Percentiles rank a stretch among this genome's conserved stretches.
Evolutionary conservation across 306 rosid species (phyloP).

Genomic region (Coriaria nepalensis): DNA sequence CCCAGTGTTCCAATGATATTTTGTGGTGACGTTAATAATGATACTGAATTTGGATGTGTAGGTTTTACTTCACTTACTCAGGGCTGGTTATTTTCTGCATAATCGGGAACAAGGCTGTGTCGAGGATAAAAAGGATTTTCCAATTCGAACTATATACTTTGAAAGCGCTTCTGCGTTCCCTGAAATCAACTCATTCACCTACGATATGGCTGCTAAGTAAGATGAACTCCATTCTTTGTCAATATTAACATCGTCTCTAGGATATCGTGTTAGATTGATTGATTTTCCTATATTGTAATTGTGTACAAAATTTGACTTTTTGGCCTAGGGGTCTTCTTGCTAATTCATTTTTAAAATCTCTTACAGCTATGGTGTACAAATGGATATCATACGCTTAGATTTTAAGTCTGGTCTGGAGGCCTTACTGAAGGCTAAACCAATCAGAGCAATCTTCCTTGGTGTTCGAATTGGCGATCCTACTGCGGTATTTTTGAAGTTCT

Average conservation of each 20-base stretch:
- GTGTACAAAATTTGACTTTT: not conserved
- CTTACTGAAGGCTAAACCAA: slow-evolving; percentile 58
- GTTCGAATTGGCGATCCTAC: slow-evolving; percentile 98
- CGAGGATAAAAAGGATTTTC: slow-evolving; percentile 45
- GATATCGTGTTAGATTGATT: too few relatives aligned
- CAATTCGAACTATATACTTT: slow-evolving; percentile 78
- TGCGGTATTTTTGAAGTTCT: slow-evolving; percentile 45
- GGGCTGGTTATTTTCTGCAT: slow-evolving; percentile 86
- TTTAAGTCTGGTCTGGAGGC: slow-evolving; percentile 92
- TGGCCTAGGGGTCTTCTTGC: not conserved
- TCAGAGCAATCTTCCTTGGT: slow-evolving; percentile 89
- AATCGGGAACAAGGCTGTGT: slow-evolving; percentile 41
- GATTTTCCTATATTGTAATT: not conserved
- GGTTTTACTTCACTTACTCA: slow-evolving; percentile 87
- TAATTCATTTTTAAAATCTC: slow-evolving; percentile 14
- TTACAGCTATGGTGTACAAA: slow-evolving; percentile 73
- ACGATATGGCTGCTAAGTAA: slow-evolving; percentile 59
- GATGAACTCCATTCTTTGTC: slow-evolving; percentile 22
- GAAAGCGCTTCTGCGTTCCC: slow-evolving; percentile 71
- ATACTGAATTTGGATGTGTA: slow-evolving; percentile 27
- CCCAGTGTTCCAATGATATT: slow-evolving; percentile 10
- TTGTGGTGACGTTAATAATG: slow-evolving; percentile 12
- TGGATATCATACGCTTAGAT: slow-evolving; percentile 69
- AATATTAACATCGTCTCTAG: not conserved
- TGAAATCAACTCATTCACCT: slow-evolving; percentile 76